Percentiles rank a stretch among this genome's conserved stretches.
These are phyloP conservation scores for Cokeromyces recurvatus DNA, from an alignment of 371 early-diverging fungal species.

Conservation along the genomic window DNA sequence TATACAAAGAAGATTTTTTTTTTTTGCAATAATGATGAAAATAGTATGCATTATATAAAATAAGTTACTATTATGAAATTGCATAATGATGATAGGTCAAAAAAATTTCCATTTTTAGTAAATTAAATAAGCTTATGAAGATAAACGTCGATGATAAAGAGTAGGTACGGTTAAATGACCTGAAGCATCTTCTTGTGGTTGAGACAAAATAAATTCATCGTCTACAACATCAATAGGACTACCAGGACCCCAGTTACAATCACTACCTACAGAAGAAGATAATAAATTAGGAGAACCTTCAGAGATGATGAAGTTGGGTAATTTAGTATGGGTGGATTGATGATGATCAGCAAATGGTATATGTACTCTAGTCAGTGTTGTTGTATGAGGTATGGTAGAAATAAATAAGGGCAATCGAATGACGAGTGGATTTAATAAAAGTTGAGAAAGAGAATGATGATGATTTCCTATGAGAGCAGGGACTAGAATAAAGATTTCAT, in stretches of 20 bases:
- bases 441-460: not conserved
- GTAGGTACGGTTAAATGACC: conserved; percentile 27
- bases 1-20: too few relatives aligned
- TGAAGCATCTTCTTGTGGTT: conserved; percentile 13
- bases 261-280: conserved; percentile 1
- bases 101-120: too few relatives aligned
- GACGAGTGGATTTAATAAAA: conserved; percentile 6
- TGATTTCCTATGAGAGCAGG: conserved; percentile 16
- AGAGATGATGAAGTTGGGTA: conserved; percentile 27
- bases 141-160: too few relatives aligned
- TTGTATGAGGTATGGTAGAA: conserved; percentile 28
- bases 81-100: too few relatives aligned
- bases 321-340: not conserved
- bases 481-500: conserved; percentile 33
- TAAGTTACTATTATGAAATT: too few relatives aligned
- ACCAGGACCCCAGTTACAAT: conserved; percentile 21
- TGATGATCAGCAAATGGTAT: conserved; percentile 18
- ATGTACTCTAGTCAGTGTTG: conserved; percentile 16
- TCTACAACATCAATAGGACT: conserved; percentile 17
- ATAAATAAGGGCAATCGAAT: conserved; percentile 28
- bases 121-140: too few relatives aligned
- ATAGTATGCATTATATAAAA: too few relatives aligned
- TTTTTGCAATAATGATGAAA: too few relatives aligned
- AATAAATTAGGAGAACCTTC: conserved; percentile 30
- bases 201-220: not conserved